These are phyloP conservation scores for Sarocladium strictum DNA, from an alignment of 2,329 filamentous ascomycete genomes.

Conservation along the genomic window DNA sequence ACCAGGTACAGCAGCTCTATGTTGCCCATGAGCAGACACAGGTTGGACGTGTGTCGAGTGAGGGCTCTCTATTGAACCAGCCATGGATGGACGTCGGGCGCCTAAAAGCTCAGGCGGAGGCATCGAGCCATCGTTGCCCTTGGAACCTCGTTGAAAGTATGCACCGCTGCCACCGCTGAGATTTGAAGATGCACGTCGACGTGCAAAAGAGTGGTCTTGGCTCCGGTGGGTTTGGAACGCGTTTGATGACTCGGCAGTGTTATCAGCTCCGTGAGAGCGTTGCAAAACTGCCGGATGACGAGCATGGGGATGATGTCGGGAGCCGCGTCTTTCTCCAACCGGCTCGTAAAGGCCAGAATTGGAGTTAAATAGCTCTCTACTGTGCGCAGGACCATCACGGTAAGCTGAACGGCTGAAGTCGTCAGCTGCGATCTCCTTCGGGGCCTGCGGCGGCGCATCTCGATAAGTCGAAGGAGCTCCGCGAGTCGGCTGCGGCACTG, in stretches of 20 bases:
- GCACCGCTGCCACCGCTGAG: conserved; percentile 80
- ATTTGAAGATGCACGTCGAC: conserved; percentile 82
- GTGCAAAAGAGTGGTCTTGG: conserved; percentile 62
- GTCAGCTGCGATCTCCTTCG: conserved; percentile 84
- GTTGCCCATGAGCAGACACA: conserved; percentile 16
- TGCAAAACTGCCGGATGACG: conserved; percentile 77
- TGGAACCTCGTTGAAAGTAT: conserved; percentile 52
- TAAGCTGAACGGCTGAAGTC: conserved; percentile 83
- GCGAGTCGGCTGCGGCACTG: conserved; percentile 30
- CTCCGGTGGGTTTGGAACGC: conserved; percentile 77
- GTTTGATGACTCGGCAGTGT: conserved; percentile 74
- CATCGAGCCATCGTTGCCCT: conserved; percentile 35
- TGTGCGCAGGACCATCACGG: conserved; percentile 60
- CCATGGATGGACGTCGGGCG: conserved; percentile 42
- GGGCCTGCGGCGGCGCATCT: conserved; percentile 26
- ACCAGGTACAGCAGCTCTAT: conserved; percentile 18
- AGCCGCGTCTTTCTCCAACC: conserved; percentile 69
- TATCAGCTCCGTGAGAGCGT: conserved; percentile 57
- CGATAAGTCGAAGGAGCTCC: conserved; percentile 32
- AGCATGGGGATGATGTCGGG: conserved; percentile 60
- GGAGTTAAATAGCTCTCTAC: conserved; percentile 87
- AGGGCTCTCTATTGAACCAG: conserved; percentile 44
- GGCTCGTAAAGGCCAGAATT: conserved; percentile 91
- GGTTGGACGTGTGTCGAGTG: conserved; percentile 33
- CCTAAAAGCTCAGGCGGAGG: conserved; percentile 37